Evolutionary conservation across 2,329 filamentous ascomycete genomes (phyloP).

Genomic region (Aureobasidium sp.): DNA sequence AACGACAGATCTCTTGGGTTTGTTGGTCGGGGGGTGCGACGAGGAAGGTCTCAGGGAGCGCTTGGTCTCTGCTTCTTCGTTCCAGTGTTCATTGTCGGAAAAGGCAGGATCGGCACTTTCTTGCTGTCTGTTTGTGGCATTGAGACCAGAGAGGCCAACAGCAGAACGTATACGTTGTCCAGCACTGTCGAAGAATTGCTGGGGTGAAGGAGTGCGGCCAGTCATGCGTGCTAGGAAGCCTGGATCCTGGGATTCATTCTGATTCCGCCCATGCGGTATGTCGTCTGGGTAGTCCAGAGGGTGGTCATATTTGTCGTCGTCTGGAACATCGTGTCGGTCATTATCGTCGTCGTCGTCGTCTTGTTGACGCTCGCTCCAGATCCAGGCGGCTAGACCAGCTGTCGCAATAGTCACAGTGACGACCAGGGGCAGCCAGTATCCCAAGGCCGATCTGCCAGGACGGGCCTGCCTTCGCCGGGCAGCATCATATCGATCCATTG

Average conservation of each 20-base stretch:
- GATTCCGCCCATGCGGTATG: neutral
- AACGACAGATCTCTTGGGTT: constrained; percentile 63
- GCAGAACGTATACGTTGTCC: constrained; percentile 74
- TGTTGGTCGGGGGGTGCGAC: constrained; percentile 26
- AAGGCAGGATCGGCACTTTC: constrained; percentile 28
- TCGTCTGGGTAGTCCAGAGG: constrained; percentile 15
- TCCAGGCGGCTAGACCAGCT: constrained; percentile 80
- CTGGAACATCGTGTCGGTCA: constrained; percentile 46
- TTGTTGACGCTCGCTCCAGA: constrained; percentile 81
- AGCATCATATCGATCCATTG: constrained; percentile 21
- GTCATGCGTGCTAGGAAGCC: constrained; percentile 72
- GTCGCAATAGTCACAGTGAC: constrained; percentile 84
- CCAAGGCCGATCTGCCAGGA: constrained; percentile 55
- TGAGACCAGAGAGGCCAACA: constrained; percentile 71
- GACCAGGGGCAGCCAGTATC: constrained; percentile 84
- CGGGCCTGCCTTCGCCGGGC: constrained; percentile 42
- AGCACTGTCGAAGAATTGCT: constrained; percentile 80
- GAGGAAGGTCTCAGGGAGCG: constrained; percentile 34
- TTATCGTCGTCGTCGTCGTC: constrained; percentile 62
- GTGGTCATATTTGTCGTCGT: constrained; percentile 25
- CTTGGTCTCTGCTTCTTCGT: constrained; percentile 74
- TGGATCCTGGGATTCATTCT: neutral
- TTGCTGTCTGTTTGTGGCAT: neutral
- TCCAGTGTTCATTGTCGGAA: constrained; percentile 80
- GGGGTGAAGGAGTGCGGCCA: constrained; percentile 75